Conservation (phyloP, 345 rosid genomes). For the Boechera retrofracta region DNA sequence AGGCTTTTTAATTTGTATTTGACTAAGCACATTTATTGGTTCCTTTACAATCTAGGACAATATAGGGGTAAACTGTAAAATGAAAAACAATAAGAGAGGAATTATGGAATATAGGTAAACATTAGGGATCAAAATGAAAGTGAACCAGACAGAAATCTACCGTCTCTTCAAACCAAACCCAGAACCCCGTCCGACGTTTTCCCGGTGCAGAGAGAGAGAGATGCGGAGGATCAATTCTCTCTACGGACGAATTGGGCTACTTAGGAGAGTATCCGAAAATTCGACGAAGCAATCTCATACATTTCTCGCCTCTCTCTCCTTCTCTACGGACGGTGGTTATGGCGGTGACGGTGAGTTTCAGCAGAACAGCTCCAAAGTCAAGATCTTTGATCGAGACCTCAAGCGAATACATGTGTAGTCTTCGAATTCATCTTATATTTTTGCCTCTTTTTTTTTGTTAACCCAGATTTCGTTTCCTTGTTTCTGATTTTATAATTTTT, state of each 20-base stretch:
- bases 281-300: conserved; percentile 17
- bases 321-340: conserved; percentile 48
- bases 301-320: conserved; percentile 38
- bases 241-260: conserved; percentile 19
- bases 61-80: background rate
- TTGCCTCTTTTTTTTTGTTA: background rate
- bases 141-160: conserved; percentile 24
- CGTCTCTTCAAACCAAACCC: conserved; percentile 34
- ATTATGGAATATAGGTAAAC: background rate
- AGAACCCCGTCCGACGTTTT: conserved; percentile 17
- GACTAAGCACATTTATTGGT: background rate
- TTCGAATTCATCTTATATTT: background rate
- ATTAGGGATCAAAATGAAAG: conserved; percentile 20
- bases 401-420: conserved; percentile 76
- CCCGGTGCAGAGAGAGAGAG: conserved; percentile 25
- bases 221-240: conserved; percentile 37
- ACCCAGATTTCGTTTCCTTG: background rate
- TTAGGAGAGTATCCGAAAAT: background rate
- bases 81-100: background rate
- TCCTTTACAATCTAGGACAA: background rate
- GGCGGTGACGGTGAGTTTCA: conserved; percentile 51
- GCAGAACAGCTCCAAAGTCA: conserved; percentile 54
- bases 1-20: too few species aligned
- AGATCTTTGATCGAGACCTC: conserved; percentile 85
- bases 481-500: conserved; percentile 1